Evolutionary conservation across 2,329 filamentous ascomycete genomes (phyloP).

Genomic region (Elsinoe perseae): DNA sequence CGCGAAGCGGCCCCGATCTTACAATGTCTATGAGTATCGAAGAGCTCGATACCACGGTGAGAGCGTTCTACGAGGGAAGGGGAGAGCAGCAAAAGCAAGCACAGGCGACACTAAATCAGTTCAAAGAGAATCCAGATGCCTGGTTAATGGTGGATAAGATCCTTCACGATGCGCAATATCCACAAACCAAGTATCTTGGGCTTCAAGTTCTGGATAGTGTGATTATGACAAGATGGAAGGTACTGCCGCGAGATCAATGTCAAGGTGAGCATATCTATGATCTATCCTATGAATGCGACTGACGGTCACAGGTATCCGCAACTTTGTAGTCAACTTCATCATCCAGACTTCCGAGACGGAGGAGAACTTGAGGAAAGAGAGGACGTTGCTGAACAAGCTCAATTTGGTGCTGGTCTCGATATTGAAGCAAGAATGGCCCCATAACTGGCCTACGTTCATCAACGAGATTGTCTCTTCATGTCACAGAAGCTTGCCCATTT

Average conservation of each 20-base stretch:
- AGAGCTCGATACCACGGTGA: constrained; percentile 94
- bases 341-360: constrained; percentile 87
- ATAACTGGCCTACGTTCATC: constrained; percentile 99
- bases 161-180: constrained; percentile 82
- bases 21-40: constrained; percentile 66
- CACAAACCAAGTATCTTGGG: constrained; percentile 94
- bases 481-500: constrained; percentile 90
- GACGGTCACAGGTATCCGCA: constrained; percentile 64
- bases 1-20: constrained; percentile 23
- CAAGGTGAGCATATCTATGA: constrained; percentile 54
- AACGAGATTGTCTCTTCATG: constrained; percentile 98
- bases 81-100: constrained; percentile 98
- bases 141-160: constrained; percentile 98
- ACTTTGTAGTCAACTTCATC: constrained; percentile 98
- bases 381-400: constrained; percentile 92
- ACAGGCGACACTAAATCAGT: constrained; percentile 91
- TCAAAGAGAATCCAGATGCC: constrained; percentile 97
- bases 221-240: constrained; percentile 98
- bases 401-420: constrained; percentile 96
- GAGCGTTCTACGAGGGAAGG: constrained; percentile 93
- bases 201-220: constrained; percentile 96
- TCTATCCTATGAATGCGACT: not conserved
- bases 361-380: constrained; percentile 74
- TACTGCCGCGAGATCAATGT: constrained; percentile 90
- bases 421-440: constrained; percentile 98